Evolutionary conservation across 768 basidiomycete genomes (phyloP).

Genomic region (Boletus rubescentipes): DNA sequence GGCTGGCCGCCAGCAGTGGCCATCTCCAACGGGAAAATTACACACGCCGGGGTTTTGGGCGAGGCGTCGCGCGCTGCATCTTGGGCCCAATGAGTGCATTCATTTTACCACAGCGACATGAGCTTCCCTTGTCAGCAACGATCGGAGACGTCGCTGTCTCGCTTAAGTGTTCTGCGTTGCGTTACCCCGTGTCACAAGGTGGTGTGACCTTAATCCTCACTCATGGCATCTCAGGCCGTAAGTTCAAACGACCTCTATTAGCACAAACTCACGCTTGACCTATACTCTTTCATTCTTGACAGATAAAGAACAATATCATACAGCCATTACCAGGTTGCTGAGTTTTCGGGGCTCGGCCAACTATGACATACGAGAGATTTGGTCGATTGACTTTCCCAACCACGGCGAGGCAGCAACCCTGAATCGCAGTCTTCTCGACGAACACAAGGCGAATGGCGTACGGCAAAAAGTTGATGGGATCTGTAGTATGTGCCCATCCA

Average conservation of each 20-base stretch:
- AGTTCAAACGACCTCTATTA: background rate
- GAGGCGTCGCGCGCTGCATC: no score
- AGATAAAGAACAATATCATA: conserved; percentile 33
- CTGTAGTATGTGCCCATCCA: conserved; percentile 21
- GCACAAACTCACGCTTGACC: background rate
- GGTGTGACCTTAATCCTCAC: conserved; percentile 29
- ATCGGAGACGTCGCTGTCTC: conserved; percentile 13
- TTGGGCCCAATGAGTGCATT: background rate
- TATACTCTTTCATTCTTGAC: background rate
- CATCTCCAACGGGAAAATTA: no score
- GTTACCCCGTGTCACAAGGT: conserved; percentile 24
- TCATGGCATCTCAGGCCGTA: conserved; percentile 29
- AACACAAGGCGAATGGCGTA: conserved; percentile 16
- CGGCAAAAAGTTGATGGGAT: conserved; percentile 5
- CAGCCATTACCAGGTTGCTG: conserved; percentile 19
- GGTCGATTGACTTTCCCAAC: conserved; percentile 37
- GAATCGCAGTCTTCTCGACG: conserved; percentile 30
- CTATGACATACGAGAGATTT: conserved; percentile 31
- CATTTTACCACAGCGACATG: conserved; percentile 19
- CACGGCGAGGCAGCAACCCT: conserved; percentile 35
- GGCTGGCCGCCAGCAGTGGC: no score
- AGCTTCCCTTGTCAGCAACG: conserved; percentile 15
- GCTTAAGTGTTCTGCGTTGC: conserved; percentile 24
- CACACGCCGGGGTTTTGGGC: no score
- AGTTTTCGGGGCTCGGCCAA: conserved; percentile 4